These are phyloP conservation scores for Lachnum nothofagi DNA, from an alignment of 2,329 filamentous ascomycete genomes.

Conservation along the genomic window DNA sequence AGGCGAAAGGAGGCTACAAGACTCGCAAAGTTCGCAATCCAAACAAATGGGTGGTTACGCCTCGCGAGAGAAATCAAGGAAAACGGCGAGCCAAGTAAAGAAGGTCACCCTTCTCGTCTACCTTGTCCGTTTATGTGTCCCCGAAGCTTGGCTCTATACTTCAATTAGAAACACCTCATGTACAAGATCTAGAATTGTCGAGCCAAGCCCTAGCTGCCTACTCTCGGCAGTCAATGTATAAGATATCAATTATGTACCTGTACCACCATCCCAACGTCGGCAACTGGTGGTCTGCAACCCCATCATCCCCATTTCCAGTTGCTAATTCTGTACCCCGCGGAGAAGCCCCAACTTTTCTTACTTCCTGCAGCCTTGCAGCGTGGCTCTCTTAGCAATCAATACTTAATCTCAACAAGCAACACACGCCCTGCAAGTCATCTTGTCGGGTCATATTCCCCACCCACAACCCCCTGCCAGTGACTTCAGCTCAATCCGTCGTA, in stretches of 20 bases:
- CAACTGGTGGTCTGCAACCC: background rate
- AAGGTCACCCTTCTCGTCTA: background rate
- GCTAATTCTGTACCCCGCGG: background rate
- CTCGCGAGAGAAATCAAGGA: conserved; percentile 82
- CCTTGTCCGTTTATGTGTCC: background rate
- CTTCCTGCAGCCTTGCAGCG: background rate
- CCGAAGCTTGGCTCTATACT: too few relatives aligned
- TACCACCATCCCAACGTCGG: too few relatives aligned
- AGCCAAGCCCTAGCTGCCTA: background rate
- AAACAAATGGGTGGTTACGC: conserved; percentile 85
- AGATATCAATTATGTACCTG: too few relatives aligned
- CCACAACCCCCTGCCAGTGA: background rate
- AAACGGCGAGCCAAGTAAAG: conserved; percentile 67
- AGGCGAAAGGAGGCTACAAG: conserved; percentile 85
- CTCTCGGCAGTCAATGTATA: conserved; percentile 2
- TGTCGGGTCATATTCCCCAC: background rate
- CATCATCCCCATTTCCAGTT: too few relatives aligned
- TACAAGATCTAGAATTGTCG: conserved; percentile 6
- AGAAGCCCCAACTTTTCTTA: too few relatives aligned
- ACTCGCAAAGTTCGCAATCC: conserved; percentile 81
- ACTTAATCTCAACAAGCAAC: background rate
- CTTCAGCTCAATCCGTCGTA: background rate
- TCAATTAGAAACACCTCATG: background rate
- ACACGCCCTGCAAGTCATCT: background rate
- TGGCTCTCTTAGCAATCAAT: background rate